These are phyloP conservation scores for Haematococcus sp. DNA, from an alignment of 139 green algal genomes.

Conservation along the genomic window DNA sequence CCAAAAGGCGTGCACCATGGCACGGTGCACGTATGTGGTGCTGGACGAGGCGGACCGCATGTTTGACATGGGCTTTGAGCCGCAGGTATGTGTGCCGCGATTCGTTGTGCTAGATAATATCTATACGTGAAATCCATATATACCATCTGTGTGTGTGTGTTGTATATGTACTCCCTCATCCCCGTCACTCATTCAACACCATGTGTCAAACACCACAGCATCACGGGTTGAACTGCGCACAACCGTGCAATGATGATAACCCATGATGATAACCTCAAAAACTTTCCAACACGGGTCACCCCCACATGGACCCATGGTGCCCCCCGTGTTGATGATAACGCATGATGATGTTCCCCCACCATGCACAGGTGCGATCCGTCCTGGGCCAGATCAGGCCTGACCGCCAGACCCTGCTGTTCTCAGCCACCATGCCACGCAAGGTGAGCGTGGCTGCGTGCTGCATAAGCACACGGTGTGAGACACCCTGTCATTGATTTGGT, in stretches of 20 bases:
- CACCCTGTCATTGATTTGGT: background rate
- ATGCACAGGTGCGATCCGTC: conserved; percentile 71
- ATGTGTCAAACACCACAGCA: too few relatives aligned
- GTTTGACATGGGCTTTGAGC: conserved; percentile 95
- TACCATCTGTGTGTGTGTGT: too few relatives aligned
- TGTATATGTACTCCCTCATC: too few relatives aligned
- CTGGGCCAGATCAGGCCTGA: conserved; percentile 84
- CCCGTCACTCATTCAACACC: too few relatives aligned
- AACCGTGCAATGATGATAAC: too few relatives aligned
- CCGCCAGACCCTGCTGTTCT: conserved; percentile 91
- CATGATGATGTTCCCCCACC: background rate
- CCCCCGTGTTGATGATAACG: too few relatives aligned
- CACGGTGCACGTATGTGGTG: conserved; percentile 80
- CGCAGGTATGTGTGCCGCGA: conserved; percentile 55
- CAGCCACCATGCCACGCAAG: conserved; percentile 85
- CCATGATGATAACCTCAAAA: too few relatives aligned
- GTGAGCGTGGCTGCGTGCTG: background rate
- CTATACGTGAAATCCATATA: too few relatives aligned
- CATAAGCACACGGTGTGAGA: background rate
- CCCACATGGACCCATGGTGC: too few relatives aligned
- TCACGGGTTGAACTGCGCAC: too few relatives aligned
- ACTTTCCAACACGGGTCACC: too few relatives aligned
- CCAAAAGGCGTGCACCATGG: conserved; percentile 60
- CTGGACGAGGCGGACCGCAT: conserved; percentile 95
- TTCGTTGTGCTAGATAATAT: too few relatives aligned